A percentile compares a stretch with the other conserved stretches of the same genome.
These are phyloP conservation scores for Discostella stelligeroides DNA, from an alignment of 108 stramenopile genomes.

Conservation along the genomic window DNA sequence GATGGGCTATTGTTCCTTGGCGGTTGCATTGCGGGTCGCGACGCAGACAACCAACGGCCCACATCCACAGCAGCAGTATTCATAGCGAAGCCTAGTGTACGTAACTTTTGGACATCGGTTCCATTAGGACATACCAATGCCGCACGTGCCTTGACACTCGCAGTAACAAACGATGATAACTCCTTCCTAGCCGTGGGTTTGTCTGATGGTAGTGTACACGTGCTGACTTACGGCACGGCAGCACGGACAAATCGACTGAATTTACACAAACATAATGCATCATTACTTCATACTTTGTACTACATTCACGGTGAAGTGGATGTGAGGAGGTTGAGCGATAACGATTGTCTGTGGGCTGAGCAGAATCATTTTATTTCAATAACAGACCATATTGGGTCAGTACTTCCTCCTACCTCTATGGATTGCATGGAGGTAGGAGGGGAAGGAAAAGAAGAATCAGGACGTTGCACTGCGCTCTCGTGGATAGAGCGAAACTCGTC, in stretches of 20 bases:
- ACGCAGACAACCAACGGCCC: constrained; percentile 11
- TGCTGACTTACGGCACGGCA: constrained; percentile 79
- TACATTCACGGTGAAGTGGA: constrained; percentile 49
- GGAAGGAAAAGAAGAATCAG: too few species aligned
- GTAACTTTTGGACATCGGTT: constrained; percentile 75
- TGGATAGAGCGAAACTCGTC: constrained; percentile 56
- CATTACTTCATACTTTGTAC: constrained; percentile 53
- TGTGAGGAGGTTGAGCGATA: constrained; percentile 34
- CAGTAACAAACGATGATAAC: constrained; percentile 41
- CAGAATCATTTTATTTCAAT: constrained; percentile 17
- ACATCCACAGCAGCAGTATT: constrained; percentile 62
- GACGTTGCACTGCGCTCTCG: constrained; percentile 58
- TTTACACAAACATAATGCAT: constrained; percentile 11
- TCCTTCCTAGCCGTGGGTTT: constrained; percentile 72
- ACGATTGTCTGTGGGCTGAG: constrained; percentile 38
- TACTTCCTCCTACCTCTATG: not conserved
- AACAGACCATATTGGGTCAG: not conserved
- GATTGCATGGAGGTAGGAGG: not conserved
- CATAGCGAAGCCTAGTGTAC: constrained; percentile 71
- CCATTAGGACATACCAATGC: constrained; percentile 49
- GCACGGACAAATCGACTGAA: constrained; percentile 48
- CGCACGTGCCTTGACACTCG: constrained; percentile 47
- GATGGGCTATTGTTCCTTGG: constrained; percentile 82
- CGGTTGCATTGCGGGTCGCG: constrained; percentile 34
- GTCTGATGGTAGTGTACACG: constrained; percentile 66